Base-by-base conservation (phyloP, 768 basidiomycete genomes). In the Mycena floridula region DNA sequence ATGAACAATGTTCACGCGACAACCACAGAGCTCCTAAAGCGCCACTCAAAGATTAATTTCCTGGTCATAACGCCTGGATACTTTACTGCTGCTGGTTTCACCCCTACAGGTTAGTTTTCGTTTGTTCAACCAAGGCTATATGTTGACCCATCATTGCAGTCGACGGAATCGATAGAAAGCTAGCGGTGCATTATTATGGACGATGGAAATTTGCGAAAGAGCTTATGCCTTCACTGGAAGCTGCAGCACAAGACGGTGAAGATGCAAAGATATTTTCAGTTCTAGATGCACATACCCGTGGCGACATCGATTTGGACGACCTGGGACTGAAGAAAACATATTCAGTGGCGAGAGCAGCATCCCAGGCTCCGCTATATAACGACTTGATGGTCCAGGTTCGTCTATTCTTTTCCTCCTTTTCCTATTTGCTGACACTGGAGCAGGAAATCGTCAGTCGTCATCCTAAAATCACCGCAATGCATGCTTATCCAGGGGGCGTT, bases 51-150 rank as follows among this genome's bases (percentile, higher is more conserved):
- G 26, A 46, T 46, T 15, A 50, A 42, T 37, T 42, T 23, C 26
- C 38, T 45, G 7, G 37, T 47, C 16, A 18, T 54, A 21, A 54
- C 49, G 16, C 26, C 41, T 18, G 46, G 46, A 16, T 47, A 45
- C 32, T 13, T 46, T 13, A 24, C n/a, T 39, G 13, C 23, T 15
- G 9, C 3, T 15, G 32, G 32, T 18, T n/a, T n/a, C n/a, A n/a
- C n/a, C n/a, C n/a, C n/a, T n/a, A n/a, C n/a, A n/a, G n/a, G n/a
- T n/a, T n/a, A n/a, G n/a, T n/a, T n/a, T n/a, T n/a, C n/a, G n/a
- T n/a, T n/a, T n/a, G n/a, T n/a, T n/a, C n/a, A n/a, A n/a, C n/a
- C n/a, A n/a, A n/a, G n/a, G n/a, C n/a, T n/a, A n/a, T n/a, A n/a
- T n/a, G n/a, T n/a, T n/a, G n/a, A n/a, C 32, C 15, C 4, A 18